Evolutionary conservation across 2,329 filamentous ascomycete species (phyloP).

Genomic region (Fusarium redolens): DNA sequence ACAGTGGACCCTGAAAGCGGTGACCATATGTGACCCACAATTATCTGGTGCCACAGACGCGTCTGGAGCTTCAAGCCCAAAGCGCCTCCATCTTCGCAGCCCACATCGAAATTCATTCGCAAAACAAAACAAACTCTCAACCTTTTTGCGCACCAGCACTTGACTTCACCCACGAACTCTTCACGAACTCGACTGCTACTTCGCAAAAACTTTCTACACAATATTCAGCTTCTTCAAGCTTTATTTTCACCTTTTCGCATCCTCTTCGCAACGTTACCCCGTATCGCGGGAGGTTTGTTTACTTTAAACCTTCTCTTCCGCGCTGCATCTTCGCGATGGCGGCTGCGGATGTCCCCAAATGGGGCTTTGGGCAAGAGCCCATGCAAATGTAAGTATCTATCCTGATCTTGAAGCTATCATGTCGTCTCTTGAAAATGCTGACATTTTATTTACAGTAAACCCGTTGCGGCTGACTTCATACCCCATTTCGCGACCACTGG

Average conservation of each 20-base stretch:
- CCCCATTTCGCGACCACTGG: slow-evolving; percentile 42
- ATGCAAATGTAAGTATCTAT: slow-evolving; percentile 34
- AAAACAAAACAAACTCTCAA: slow-evolving; percentile 36
- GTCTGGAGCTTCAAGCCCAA: slow-evolving; percentile 12
- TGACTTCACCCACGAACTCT: not conserved
- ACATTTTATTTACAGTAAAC: slow-evolving; percentile 37
- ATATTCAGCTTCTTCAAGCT: slow-evolving; percentile 29
- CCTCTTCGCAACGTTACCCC: slow-evolving; percentile 31
- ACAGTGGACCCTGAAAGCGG: slow-evolving; percentile 11
- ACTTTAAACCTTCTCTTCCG: slow-evolving; percentile 34
- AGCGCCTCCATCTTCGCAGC: slow-evolving; percentile 16
- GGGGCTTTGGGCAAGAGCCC: slow-evolving; percentile 40
- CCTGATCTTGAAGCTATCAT: no score
- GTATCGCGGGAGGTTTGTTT: slow-evolving; percentile 41
- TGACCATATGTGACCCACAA: slow-evolving; percentile 12
- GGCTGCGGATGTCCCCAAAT: slow-evolving; percentile 34
- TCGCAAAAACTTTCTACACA: not conserved
- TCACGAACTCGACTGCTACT: slow-evolving; percentile 5
- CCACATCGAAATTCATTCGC: slow-evolving; percentile 23
- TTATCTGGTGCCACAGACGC: slow-evolving; percentile 16
- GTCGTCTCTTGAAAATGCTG: slow-evolving; percentile 7
- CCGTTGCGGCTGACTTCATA: slow-evolving; percentile 41
- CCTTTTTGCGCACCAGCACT: slow-evolving; percentile 16
- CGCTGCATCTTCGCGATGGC: slow-evolving; percentile 44
- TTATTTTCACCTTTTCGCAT: not conserved